A percentile compares a stretch with the other conserved stretches of the same genome.
Evolutionary conservation across 2,329 filamentous ascomycete species (phyloP).

Genomic region (Coleophoma crateriformis): DNA sequence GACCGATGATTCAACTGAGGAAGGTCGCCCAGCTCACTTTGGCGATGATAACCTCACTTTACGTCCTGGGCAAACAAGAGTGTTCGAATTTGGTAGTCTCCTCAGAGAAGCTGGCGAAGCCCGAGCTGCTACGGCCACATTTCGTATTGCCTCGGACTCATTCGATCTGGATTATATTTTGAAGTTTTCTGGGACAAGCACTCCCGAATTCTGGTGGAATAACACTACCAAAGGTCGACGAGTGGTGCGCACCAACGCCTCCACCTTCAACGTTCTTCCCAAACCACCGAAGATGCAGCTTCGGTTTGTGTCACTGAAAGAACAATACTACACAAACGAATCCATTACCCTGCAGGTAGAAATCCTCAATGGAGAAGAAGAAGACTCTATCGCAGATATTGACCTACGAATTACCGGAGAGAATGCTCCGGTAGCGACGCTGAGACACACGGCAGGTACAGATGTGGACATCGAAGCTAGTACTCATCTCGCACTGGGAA

Average conservation of each 20-base stretch:
- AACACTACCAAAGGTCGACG: conserved; percentile 36
- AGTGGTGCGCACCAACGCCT: conserved; percentile 42
- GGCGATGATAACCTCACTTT: conserved; percentile 62
- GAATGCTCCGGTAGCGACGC: conserved; percentile 39
- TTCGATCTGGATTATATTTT: conserved; percentile 66
- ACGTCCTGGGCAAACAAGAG: conserved; percentile 58
- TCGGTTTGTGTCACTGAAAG: conserved; percentile 51
- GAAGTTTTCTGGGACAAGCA: conserved; percentile 39
- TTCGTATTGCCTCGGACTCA: conserved; percentile 56
- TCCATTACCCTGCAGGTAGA: conserved; percentile 61
- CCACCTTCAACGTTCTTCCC: conserved; percentile 68
- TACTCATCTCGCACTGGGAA: conserved; percentile 18
- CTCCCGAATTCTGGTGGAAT: conserved; percentile 45
- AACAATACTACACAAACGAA: conserved; percentile 85
- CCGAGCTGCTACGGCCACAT: conserved; percentile 55
- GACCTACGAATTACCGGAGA: conserved; percentile 63
- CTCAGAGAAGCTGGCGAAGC: conserved; percentile 80
- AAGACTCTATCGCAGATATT: conserved; percentile 66
- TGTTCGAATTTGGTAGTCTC: conserved; percentile 67
- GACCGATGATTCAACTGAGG: conserved; percentile 12
- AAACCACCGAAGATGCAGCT: conserved; percentile 91
- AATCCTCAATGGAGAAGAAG: conserved; percentile 77
- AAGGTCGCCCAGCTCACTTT: conserved; percentile 33
- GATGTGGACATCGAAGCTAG: conserved; percentile 4
- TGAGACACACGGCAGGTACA: conserved; percentile 21